Evolutionary conservation across 768 basidiomycete genomes (phyloP), one percentile per base, ranked within the genome.

Genomic region (Russula ochroleuca): DNA sequence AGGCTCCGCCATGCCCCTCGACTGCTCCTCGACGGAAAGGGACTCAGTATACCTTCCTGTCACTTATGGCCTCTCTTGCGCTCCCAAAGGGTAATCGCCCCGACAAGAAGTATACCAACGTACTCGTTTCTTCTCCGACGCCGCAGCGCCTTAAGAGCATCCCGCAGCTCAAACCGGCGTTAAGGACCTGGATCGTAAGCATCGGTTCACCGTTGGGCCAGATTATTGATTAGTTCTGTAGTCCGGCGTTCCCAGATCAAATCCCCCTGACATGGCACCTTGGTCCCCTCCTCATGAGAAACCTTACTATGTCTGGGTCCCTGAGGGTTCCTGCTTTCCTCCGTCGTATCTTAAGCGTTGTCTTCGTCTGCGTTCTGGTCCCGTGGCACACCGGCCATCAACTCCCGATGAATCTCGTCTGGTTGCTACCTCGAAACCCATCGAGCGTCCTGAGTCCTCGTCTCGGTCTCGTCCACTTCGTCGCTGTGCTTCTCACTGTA

Each of bases 291-390:
- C 67, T 52, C 57, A 37, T 45, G 61, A 67, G 28, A 52, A 4
- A 11, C 38, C 54, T 31, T n/a, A 47, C 14, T 50, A 63, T 23
- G 50, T 63, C 49, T 68, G 67, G 67, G 59, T 63, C 1, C 65
- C 67, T 23, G 67, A 68, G 35, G 67, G 67, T 21, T 68, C 67
- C 15, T 67, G 45, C 37, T 67, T 68, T 56, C 67, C 67, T 62
- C 67, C 67, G 35, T 53, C 38, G 0, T 63, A 68, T 45, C 53
- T 68, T n/a, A 47, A 50, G 33, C 38, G 38, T 23, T 40, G 38
- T 43, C 53, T 68, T 28, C 53, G 43, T 5, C 58, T 43, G 38
- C 66, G 56, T 10, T 57, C 54, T 25, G 48, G 62, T 15, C 47
- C 28, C 6, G n/a, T 23, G 5, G 48, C 17, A 7, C 10, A 17